Evolutionary conservation across 2,329 filamentous ascomycete genomes (phyloP).

Genomic region (Claviceps pazoutovae): DNA sequence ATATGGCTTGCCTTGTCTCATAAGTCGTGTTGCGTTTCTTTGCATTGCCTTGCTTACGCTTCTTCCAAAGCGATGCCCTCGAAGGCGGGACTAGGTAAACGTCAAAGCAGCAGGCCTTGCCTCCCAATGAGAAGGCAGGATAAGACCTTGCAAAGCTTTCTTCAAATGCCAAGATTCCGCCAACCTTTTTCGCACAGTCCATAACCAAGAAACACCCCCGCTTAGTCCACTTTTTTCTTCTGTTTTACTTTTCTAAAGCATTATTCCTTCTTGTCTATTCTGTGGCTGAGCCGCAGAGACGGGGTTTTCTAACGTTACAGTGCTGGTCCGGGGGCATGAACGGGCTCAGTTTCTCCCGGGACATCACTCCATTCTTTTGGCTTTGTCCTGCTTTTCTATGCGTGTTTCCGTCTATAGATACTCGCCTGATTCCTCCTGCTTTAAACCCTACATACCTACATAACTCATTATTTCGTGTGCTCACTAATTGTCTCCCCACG

Average conservation of each 20-base stretch:
- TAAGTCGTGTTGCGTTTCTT: too few species aligned
- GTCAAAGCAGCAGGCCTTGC: background rate
- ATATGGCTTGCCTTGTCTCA: too few species aligned
- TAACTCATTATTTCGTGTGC: background rate
- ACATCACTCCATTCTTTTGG: background rate
- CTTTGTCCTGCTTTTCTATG: background rate
- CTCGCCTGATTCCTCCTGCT: background rate
- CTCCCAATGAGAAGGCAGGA: too few species aligned
- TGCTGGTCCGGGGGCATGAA: background rate
- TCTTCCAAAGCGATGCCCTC: too few species aligned
- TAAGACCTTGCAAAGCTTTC: background rate
- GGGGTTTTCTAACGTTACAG: background rate
- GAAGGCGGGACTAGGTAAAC: background rate
- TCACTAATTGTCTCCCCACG: background rate
- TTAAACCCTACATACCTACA: background rate
- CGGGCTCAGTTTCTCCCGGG: background rate
- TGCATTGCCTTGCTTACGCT: too few species aligned
- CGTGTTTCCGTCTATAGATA: background rate
- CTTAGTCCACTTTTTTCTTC: background rate
- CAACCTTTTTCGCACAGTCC: conserved; percentile 1
- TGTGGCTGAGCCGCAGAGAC: conserved; percentile 1
- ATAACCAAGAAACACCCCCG: background rate
- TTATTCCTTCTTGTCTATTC: background rate
- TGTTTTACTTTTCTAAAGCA: background rate
- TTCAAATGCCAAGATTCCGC: background rate